phyloP scores from a whole-genome alignment of 176 grass and related monocot genomes.

The Carex parvula region DNA sequence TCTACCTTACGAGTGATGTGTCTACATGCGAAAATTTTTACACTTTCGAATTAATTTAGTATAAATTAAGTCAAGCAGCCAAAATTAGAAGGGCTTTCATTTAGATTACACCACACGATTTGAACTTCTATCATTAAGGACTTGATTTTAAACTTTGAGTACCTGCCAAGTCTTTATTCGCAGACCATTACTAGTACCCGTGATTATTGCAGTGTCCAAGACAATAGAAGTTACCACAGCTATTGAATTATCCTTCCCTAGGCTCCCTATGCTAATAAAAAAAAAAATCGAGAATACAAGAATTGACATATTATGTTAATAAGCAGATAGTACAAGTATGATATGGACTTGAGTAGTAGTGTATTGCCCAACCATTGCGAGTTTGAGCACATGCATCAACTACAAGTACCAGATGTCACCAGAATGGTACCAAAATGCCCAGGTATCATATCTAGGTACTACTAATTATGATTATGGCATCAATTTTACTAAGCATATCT shows the following conservation, averaged over 20 bases:
- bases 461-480: neutral
- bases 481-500: neutral
- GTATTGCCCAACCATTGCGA: no score
- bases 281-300: conserved; percentile 3
- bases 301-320: conserved; percentile 1
- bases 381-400: no score
- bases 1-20: no score
- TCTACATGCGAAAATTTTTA: no score
- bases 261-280: conserved; percentile 69
- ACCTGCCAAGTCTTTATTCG: conserved; percentile 96
- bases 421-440: neutral
- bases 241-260: conserved; percentile 54
- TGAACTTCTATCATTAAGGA: neutral
- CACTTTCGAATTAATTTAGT: no score
- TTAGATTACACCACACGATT: neutral
- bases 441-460: neutral
- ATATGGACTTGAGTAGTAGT: no score
- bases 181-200: conserved; percentile 57
- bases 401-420: neutral
- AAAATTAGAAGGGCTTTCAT: neutral
- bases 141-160: neutral
- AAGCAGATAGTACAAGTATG: neutral
- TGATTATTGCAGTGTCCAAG: conserved; percentile 53
- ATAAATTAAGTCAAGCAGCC: no score
- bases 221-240: conserved; percentile 49